These are phyloP conservation scores for Skeletonema menzelii DNA, from an alignment of 108 stramenopile genomes.

Conservation along the genomic window DNA sequence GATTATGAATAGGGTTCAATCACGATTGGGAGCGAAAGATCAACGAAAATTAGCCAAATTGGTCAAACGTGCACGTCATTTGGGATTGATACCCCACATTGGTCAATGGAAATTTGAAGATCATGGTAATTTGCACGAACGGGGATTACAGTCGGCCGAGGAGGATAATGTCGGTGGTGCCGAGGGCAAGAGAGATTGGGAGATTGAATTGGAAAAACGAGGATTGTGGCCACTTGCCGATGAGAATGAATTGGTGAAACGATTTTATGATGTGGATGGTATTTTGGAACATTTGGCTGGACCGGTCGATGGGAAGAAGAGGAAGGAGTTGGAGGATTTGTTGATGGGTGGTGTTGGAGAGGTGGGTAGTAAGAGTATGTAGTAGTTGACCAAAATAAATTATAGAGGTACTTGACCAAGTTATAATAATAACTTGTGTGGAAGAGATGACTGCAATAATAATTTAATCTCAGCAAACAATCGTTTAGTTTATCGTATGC, in stretches of 20 bases:
- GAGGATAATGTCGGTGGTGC: constrained; percentile 29
- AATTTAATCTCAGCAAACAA: not conserved
- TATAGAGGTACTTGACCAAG: too few relatives aligned
- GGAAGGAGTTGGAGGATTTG: constrained; percentile 6
- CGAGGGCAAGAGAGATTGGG: constrained; percentile 28
- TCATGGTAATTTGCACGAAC: constrained; percentile 66
- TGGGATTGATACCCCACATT: constrained; percentile 76
- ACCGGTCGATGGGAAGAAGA: not conserved
- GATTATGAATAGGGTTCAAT: constrained; percentile 81
- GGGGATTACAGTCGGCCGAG: constrained; percentile 52
- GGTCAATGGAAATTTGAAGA: constrained; percentile 80
- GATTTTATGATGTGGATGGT: constrained; percentile 28
- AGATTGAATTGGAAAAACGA: constrained; percentile 36
- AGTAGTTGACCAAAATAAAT: not conserved
- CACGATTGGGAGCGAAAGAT: constrained; percentile 81
- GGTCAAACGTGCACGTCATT: constrained; percentile 72
- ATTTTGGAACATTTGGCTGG: constrained; percentile 24
- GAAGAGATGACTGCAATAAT: too few relatives aligned
- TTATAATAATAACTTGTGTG: not conserved
- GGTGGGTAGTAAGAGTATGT: not conserved
- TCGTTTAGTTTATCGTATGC: not conserved
- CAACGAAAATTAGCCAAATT: constrained; percentile 81
- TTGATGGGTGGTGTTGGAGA: not conserved
- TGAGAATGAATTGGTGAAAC: constrained; percentile 21
- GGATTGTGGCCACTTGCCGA: constrained; percentile 39